Conservation (phyloP, 495 filamentous ascomycete species). For the Penicillium parvum region DNA sequence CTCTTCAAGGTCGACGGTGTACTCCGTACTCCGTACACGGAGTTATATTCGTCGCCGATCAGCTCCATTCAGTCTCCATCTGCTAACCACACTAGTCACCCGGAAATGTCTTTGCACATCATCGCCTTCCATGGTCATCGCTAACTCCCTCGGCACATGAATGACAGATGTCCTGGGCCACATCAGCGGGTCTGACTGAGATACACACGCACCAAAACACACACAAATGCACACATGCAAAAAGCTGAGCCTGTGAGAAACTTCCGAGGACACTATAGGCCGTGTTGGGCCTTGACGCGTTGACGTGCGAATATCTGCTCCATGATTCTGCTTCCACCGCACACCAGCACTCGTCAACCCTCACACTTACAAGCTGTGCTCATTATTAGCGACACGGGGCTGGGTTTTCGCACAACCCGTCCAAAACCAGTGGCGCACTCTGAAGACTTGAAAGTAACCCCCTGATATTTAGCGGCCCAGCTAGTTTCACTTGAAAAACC, state of each 20-base stretch:
- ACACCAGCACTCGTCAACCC: neutral
- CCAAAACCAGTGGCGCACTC: too few species aligned
- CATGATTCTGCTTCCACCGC: neutral
- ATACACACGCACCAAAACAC: neutral
- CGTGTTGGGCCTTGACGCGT: neutral
- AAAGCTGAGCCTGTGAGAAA: neutral
- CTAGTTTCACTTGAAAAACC: neutral
- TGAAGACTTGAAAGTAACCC: neutral
- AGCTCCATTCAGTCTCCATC: neutral
- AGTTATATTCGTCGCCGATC: constrained; percentile 5
- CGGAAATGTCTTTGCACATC: constrained; percentile 5
- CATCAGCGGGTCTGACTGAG: neutral
- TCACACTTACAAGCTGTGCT: neutral
- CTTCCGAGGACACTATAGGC: neutral
- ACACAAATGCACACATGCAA: neutral
- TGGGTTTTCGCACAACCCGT: too few species aligned
- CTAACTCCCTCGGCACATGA: constrained; percentile 11
- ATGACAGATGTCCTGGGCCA: neutral
- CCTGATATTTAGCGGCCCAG: neutral
- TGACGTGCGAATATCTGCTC: neutral
- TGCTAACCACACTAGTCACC: constrained; percentile 5
- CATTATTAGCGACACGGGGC: too few species aligned
- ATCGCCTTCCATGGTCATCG: constrained; percentile 1
- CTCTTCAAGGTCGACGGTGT: constrained; percentile 9
- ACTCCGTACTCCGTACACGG: constrained; percentile 5